Evolutionary conservation across 2,329 filamentous ascomycete genomes (phyloP).

Genomic region (Dactylellina drechsleri): DNA sequence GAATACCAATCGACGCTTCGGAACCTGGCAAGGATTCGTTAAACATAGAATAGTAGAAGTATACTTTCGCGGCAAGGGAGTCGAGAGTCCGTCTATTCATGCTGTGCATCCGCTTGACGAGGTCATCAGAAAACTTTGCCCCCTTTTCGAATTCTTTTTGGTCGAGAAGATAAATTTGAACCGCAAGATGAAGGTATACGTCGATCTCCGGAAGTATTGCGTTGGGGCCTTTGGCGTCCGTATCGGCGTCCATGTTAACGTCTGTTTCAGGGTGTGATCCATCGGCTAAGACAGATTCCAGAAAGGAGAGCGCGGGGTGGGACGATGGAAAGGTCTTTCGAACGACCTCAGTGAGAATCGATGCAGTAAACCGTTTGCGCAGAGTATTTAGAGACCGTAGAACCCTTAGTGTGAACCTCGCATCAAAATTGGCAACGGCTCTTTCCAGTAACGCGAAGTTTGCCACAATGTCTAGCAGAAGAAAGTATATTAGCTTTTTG

Average conservation of each 20-base stretch:
- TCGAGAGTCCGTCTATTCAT: slow-evolving; percentile 95
- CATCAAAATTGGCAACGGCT: slow-evolving; percentile 91
- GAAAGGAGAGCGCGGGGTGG: slow-evolving; percentile 73
- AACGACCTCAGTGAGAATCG: slow-evolving; percentile 82
- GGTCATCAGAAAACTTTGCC: slow-evolving; percentile 81
- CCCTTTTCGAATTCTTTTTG: slow-evolving; percentile 82
- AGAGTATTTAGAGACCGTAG: slow-evolving; percentile 94
- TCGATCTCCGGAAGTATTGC: slow-evolving; percentile 87
- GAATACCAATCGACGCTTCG: slow-evolving; percentile 83
- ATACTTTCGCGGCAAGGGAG: slow-evolving; percentile 91
- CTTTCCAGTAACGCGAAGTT: slow-evolving; percentile 92
- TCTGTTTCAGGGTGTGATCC: slow-evolving; percentile 65
- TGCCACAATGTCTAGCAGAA: slow-evolving; percentile 83
- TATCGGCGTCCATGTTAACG: slow-evolving; percentile 79
- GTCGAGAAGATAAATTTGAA: slow-evolving; percentile 89
- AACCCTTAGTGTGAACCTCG: slow-evolving; percentile 91
- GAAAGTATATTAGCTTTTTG: not conserved
- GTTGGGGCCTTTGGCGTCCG: slow-evolving; percentile 71
- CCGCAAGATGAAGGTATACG: slow-evolving; percentile 84
- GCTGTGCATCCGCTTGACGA: slow-evolving; percentile 84
- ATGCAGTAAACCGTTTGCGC: slow-evolving; percentile 86
- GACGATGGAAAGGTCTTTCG: slow-evolving; percentile 79
- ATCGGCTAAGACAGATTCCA: slow-evolving; percentile 74
- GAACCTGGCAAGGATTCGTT: slow-evolving; percentile 87
- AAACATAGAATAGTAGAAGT: slow-evolving; percentile 98